These are phyloP conservation scores for Colletotrichum sp. DNA, from an alignment of 2,329 filamentous ascomycete species.

Conservation along the genomic window DNA sequence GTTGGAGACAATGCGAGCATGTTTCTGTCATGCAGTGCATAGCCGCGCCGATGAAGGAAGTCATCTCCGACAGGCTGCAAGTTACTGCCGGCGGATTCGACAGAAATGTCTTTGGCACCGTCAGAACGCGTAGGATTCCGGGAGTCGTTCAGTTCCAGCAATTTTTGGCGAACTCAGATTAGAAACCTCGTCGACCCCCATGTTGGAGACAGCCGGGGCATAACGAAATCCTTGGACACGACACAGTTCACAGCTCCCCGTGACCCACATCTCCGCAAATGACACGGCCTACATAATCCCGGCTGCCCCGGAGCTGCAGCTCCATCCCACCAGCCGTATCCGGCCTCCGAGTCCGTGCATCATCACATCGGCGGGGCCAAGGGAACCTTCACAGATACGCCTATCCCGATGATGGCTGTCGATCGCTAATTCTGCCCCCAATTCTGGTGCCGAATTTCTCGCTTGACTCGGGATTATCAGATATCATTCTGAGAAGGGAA, in stretches of 20 bases:
- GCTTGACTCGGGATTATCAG: neutral
- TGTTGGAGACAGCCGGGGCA: neutral
- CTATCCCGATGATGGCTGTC: neutral
- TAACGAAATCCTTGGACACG: fast-evolving
- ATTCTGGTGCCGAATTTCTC: neutral
- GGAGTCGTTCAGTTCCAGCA: neutral
- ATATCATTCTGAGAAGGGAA: neutral
- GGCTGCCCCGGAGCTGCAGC: neutral
- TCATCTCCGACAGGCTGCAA: neutral
- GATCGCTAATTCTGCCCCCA: neutral
- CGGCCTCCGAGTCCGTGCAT: neutral
- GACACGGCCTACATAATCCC: neutral
- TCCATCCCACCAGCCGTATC: neutral
- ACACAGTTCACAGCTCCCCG: neutral
- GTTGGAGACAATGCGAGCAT: neutral
- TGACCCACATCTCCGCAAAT: neutral
- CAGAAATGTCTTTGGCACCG: neutral
- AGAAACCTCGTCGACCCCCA: neutral
- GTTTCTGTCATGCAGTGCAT: neutral
- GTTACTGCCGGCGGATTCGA: neutral
- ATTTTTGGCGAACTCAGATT: neutral
- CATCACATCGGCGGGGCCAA: neutral
- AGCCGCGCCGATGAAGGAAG: neutral
- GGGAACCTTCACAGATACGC: fast-evolving
- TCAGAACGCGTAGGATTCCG: neutral